Percentiles rank a stretch among this genome's conserved stretches.
Conservation (phyloP, 2,329 filamentous ascomycete species). For the Xylariaceae sp. region DNA sequence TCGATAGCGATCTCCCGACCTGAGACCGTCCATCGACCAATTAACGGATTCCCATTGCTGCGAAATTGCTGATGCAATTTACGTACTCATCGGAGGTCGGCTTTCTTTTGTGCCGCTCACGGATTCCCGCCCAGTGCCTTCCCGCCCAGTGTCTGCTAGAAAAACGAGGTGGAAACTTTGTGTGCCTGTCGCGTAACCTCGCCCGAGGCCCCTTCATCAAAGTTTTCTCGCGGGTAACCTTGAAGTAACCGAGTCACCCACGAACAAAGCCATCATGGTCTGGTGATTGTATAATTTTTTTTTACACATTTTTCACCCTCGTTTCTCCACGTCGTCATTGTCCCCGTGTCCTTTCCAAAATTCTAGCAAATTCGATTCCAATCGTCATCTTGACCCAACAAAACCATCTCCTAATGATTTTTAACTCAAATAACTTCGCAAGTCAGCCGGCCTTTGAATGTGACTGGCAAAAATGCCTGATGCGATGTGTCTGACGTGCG, state of each 20-base stretch:
- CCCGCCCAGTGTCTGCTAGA: neutral
- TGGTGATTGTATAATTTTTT: too few species aligned
- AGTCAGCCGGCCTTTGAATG: neutral
- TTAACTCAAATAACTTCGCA: neutral
- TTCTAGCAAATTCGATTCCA: neutral
- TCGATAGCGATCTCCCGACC: too few species aligned
- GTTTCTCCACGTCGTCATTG: neutral
- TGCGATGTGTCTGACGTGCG: neutral
- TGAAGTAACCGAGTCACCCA: too few species aligned
- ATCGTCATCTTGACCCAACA: neutral
- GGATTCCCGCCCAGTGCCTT: neutral
- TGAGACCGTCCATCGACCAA: too few species aligned
- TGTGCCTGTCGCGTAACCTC: too few species aligned
- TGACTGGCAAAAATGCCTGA: neutral
- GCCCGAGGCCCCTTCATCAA: too few species aligned
- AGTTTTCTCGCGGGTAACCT: too few species aligned
- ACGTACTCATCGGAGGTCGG: neutral
- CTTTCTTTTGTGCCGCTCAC: neutral
- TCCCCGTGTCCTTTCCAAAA: neutral
- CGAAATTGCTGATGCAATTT: neutral
- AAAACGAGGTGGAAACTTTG: too few species aligned
- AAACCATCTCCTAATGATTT: neutral
- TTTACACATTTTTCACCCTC: neutral
- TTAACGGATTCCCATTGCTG: too few species aligned
- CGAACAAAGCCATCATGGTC: too few species aligned